Evolutionary conservation across 371 early-diverging fungal genomes (phyloP).

Genomic region (Actinomortierella wolfii): DNA sequence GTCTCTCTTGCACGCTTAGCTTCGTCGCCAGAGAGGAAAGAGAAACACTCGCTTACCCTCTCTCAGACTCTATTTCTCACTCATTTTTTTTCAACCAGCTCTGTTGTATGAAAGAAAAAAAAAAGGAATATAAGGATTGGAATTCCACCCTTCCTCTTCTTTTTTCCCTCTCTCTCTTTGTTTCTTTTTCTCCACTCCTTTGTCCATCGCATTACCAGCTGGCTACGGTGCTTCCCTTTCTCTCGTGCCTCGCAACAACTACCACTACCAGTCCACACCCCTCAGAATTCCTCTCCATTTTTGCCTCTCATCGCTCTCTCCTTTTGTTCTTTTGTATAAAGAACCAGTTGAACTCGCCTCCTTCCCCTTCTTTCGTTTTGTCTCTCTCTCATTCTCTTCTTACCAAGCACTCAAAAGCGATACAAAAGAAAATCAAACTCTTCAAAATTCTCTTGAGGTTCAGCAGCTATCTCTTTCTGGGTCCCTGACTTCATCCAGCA

Average conservation of each 20-base stretch:
- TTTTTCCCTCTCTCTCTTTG: slow-evolving; percentile 2
- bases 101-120: neutral
- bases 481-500: slow-evolving; percentile 9
- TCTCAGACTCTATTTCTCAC: neutral
- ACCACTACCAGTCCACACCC: no score
- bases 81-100: neutral
- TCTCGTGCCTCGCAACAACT: no score
- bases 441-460: slow-evolving; percentile 1
- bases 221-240: no score
- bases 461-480: slow-evolving; percentile 1
- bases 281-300: no score
- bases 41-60: slow-evolving; percentile 18
- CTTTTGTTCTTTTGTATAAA: neutral
- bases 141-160: slow-evolving; percentile 21
- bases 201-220: no score
- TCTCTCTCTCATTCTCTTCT: neutral
- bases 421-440: neutral
- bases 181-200: slow-evolving; percentile 2
- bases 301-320: neutral
- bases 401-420: no score
- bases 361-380: neutral
- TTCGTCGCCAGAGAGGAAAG: slow-evolving; percentile 3
- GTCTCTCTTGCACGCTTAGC: neutral
- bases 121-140: slow-evolving; percentile 29
- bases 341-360: neutral